Evolutionary conservation across 306 rosid species (phyloP).

Genomic region (Sicyos edulis): DNA sequence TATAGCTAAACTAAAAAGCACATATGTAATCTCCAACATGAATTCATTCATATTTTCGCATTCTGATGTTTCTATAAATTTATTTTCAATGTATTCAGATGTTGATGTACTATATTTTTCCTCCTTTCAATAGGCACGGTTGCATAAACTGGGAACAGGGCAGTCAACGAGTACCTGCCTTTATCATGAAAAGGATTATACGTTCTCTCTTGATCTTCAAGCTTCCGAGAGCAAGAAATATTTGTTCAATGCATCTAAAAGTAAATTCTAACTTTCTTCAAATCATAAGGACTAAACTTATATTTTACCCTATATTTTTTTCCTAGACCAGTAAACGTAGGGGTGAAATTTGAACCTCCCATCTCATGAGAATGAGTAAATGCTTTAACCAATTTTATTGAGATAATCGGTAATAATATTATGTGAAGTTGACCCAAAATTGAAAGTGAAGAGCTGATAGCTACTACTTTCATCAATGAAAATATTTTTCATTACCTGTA

Average conservation of each 20-base stretch:
- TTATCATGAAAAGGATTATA: conserved; percentile 70
- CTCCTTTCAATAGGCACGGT: conserved; percentile 56
- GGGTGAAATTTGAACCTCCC: neutral
- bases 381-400: neutral
- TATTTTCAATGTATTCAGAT: neutral
- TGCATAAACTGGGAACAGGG: conserved; percentile 66
- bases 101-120: neutral
- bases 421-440: neutral
- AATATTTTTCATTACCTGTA: too few relatives aligned
- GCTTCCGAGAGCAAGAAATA: conserved; percentile 80
- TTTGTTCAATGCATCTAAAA: conserved; percentile 76
- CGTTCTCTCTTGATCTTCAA: conserved; percentile 58
- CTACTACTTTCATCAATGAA: too few relatives aligned
- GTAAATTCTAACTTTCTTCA: too few relatives aligned
- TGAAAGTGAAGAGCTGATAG: neutral
- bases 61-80: neutral
- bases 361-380: neutral
- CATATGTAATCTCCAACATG: neutral
- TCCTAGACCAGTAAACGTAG: neutral
- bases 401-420: neutral
- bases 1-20: neutral
- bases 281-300: conserved; percentile 83
- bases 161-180: conserved; percentile 67
- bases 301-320: conserved; percentile 42
- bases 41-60: conserved; percentile 1